Evolutionary conservation across 2,329 filamentous ascomycete genomes (phyloP).

Genomic region (Colletotrichum graminicola): DNA sequence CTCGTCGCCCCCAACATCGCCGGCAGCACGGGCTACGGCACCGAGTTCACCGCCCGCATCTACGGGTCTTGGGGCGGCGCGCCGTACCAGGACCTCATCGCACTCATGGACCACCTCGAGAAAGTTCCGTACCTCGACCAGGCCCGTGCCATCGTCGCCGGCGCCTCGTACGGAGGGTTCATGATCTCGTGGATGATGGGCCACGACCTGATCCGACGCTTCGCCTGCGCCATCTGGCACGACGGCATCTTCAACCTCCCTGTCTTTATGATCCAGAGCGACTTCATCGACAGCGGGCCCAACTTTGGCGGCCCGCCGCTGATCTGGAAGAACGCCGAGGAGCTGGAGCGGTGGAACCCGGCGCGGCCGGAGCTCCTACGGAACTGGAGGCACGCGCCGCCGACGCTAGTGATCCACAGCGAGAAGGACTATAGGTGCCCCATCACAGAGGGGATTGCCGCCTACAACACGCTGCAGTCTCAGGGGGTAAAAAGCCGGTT

Average conservation of each 20-base stretch:
- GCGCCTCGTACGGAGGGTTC: constrained; percentile 69
- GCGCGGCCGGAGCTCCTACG: constrained; percentile 58
- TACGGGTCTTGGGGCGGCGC: constrained; percentile 64
- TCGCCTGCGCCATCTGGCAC: constrained; percentile 58
- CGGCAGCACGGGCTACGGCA: constrained; percentile 69
- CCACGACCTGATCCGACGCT: constrained; percentile 62
- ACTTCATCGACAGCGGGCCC: constrained; percentile 46
- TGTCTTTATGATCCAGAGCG: constrained; percentile 46
- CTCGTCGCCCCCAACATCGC: constrained; percentile 71
- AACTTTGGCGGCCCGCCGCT: constrained; percentile 57
- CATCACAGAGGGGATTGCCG: constrained; percentile 68
- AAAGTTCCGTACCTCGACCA: constrained; percentile 66
- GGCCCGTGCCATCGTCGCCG: constrained; percentile 63
- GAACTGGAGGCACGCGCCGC: constrained; percentile 72
- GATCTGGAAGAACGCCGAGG: constrained; percentile 59
- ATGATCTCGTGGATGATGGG: constrained; percentile 72
- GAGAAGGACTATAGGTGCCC: constrained; percentile 73
- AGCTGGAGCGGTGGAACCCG: constrained; percentile 65
- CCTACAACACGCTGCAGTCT: constrained; percentile 79
- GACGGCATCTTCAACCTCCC: constrained; percentile 58
- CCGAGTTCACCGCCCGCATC: constrained; percentile 55
- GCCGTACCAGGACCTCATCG: constrained; percentile 68
- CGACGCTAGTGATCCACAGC: constrained; percentile 79
- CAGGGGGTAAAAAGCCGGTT: constrained; percentile 76
- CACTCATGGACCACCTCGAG: constrained; percentile 65